phyloP scores from a whole-genome alignment of 2,329 filamentous ascomycete genomes.

The Aschersonia sp. region DNA sequence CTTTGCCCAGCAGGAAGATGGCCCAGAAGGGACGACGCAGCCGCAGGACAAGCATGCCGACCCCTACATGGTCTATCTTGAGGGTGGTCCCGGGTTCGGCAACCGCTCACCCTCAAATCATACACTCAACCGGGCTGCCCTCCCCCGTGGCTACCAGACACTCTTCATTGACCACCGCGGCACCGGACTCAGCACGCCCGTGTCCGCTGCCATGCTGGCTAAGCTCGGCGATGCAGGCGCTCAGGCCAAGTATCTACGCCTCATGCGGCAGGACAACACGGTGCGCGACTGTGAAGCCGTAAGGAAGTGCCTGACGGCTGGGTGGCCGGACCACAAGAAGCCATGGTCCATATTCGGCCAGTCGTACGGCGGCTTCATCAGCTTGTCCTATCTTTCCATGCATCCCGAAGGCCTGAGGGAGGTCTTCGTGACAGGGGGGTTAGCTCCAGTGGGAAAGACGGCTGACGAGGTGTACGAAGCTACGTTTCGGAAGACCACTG shows the following conservation, averaged over 20 bases:
- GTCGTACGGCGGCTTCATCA: constrained; percentile 83
- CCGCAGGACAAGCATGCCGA: constrained; percentile 14
- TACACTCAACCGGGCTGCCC: constrained; percentile 52
- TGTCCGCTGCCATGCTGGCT: constrained; percentile 58
- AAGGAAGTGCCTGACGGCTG: constrained; percentile 55
- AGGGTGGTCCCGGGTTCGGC: constrained; percentile 75
- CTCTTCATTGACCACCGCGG: constrained; percentile 85
- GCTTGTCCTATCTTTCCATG: constrained; percentile 69
- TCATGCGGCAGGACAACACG: constrained; percentile 81
- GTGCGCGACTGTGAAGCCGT: constrained; percentile 83
- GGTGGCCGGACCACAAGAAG: constrained; percentile 53
- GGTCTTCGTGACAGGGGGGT: constrained; percentile 70
- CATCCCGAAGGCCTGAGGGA: constrained; percentile 67
- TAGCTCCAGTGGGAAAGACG: constrained; percentile 59
- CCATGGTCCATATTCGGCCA: constrained; percentile 84
- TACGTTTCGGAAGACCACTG: constrained; percentile 53
- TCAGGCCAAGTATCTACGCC: constrained; percentile 68
- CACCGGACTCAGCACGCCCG: constrained; percentile 69
- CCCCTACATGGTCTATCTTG: constrained; percentile 57
- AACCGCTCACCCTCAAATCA: constrained; percentile 62
- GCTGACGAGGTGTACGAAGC: constrained; percentile 63
- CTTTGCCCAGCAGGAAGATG: constrained; percentile 22
- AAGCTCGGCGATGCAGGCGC: constrained; percentile 25
- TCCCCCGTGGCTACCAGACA: constrained; percentile 72
- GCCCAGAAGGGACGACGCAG: constrained; percentile 1